Evolutionary conservation across 192 early-diverging fungal species (phyloP).

Genomic region (Coemansia sp.): DNA sequence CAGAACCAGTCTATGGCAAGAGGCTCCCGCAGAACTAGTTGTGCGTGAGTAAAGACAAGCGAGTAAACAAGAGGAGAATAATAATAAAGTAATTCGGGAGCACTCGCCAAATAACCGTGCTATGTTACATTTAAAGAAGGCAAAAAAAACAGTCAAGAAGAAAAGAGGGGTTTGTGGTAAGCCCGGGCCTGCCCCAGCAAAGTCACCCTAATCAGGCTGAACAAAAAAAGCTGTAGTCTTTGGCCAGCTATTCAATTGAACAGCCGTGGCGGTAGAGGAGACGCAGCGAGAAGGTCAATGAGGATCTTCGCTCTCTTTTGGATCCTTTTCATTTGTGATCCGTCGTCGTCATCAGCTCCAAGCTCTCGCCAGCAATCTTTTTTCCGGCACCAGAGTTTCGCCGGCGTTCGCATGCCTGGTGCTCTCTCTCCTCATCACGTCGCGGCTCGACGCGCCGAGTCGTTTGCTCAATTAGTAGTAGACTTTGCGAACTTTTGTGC

Average conservation of each 20-base stretch:
- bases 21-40: neutral
- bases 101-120: neutral
- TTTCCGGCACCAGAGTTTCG: neutral
- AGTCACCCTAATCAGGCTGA: neutral
- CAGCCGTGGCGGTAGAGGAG: neutral
- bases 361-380: neutral
- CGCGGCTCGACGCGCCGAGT: constrained; percentile 3
- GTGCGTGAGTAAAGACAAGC: neutral
- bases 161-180: constrained; percentile 2
- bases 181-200: neutral
- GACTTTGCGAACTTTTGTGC: no score
- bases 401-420: neutral
- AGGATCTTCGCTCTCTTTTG: neutral
- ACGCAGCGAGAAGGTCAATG: neutral
- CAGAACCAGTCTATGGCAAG: neutral
- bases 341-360: neutral
- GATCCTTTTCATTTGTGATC: neutral
- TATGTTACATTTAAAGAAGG: neutral
- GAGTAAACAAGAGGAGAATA: neutral
- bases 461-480: neutral
- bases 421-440: neutral
- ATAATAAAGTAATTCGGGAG: neutral
- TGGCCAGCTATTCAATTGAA: neutral
- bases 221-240: no score
- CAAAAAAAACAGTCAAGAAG: constrained; percentile 2